Evolutionary conservation across 2,329 filamentous ascomycete species (phyloP), one percentile per base, ranked within the genome.

Genomic region (Hymenoscyphus infarciens): DNA sequence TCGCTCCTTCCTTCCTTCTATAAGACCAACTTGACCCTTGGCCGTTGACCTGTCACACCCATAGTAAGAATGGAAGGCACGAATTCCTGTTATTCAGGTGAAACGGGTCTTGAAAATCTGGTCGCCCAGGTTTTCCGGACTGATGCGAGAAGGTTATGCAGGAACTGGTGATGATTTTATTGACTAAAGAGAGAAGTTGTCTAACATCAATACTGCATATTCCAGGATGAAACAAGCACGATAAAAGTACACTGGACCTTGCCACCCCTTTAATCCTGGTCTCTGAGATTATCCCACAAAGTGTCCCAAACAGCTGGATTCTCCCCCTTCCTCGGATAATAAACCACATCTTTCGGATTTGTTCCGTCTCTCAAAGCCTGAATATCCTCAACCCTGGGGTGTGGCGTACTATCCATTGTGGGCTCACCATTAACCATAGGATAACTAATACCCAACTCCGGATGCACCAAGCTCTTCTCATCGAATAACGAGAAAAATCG

Each of bases 401-500:
- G 59, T 8, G 35, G 22, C 11, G 53, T 61, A 15, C 33, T 31
- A 61, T 61, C 59, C 59, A 33, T 56, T 2, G 35, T 33, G 10
- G 49, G 38, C 13, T 22, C 35, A 8, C 59, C 59, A 57, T 61
- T 53, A 3, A 56, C 59, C 13, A 61, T 56, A 3, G 59, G 59
- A 57, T 61, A 61, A 33, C 53, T 45, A 19, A 56, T 38, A 0
- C 59, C 59, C 3, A 61, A 25, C 6, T 61, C 53, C 2, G 59
- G 53, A 61, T 61, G 59, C 1, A 61, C 59, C 11, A 61, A 35
- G 10, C 33, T 19, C 35, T 53, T 49, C 16, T 61, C 27, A 35
- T 57, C 59, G 16, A 61, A 61, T 13, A 61, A 35, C 3, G 49
- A 56, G 38, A 61, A 61, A 52, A 61, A 61, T n/a, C 59, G 19